phyloP scores from a whole-genome alignment of 2,329 filamentous ascomycete species.

The Arthroderma sp. region DNA sequence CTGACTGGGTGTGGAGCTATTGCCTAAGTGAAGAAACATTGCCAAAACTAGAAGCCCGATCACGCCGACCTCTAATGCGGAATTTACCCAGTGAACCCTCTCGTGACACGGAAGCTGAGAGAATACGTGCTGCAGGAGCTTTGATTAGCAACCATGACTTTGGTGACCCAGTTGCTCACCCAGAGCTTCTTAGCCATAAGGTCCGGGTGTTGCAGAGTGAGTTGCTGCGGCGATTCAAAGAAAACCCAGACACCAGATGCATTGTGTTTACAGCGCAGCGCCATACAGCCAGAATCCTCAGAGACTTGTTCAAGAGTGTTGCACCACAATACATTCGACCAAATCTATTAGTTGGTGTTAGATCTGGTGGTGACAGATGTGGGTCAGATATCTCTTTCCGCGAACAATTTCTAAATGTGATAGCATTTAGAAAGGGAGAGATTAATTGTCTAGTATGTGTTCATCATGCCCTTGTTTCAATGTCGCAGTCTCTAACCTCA shows the following conservation, averaged over 20 bases:
- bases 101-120: slow-evolving; percentile 42
- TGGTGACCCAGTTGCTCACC: slow-evolving; percentile 22
- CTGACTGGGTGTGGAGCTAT: slow-evolving; percentile 68
- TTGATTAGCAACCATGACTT: slow-evolving; percentile 46
- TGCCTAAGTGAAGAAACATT: slow-evolving; percentile 52
- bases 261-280: slow-evolving; percentile 80
- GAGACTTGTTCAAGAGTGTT: slow-evolving; percentile 52
- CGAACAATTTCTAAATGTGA: slow-evolving; percentile 61
- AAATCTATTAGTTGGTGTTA: slow-evolving; percentile 53
- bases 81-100: slow-evolving; percentile 12
- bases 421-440: slow-evolving; percentile 48
- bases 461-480: not conserved
- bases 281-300: slow-evolving; percentile 62
- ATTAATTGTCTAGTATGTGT: slow-evolving; percentile 42
- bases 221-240: slow-evolving; percentile 51
- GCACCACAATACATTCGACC: slow-evolving; percentile 47
- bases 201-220: slow-evolving; percentile 50
- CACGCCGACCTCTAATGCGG: slow-evolving; percentile 12
- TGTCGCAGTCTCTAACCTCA: slow-evolving; percentile 10
- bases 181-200: slow-evolving; percentile 56
- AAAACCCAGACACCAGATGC: slow-evolving; percentile 50
- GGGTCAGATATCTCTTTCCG: slow-evolving; percentile 56
- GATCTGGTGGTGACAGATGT: slow-evolving; percentile 33
- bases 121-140: slow-evolving; percentile 47
- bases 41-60: slow-evolving; percentile 47